phyloP scores from a whole-genome alignment of 2,329 filamentous ascomycete genomes.

The Calonectria pauciramosa region DNA sequence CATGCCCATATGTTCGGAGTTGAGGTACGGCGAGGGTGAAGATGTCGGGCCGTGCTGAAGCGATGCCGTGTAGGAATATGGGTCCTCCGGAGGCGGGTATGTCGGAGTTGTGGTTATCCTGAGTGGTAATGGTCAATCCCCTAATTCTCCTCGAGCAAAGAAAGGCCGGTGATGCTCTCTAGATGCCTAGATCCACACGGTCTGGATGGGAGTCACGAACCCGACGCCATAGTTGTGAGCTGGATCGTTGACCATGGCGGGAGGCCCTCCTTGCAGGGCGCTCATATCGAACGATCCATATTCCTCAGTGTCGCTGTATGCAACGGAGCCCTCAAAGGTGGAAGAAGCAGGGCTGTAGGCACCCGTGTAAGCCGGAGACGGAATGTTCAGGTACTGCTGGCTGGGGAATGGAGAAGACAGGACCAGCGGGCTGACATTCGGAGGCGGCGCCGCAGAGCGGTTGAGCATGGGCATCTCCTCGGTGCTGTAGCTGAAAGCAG shows the following conservation, averaged over 20 bases:
- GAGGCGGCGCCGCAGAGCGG: conserved; percentile 56
- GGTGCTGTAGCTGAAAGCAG: conserved; percentile 74
- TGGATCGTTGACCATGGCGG: conserved; percentile 61
- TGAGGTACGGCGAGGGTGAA: conserved; percentile 61
- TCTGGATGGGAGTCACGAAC: conserved; percentile 75
- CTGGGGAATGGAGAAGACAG: conserved; percentile 68
- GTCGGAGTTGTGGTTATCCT: conserved; percentile 64
- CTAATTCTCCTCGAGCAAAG: conserved; percentile 56
- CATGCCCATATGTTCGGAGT: conserved; percentile 58
- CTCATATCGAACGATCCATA: conserved; percentile 64
- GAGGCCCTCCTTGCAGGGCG: conserved; percentile 59
- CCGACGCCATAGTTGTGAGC: conserved; percentile 61
- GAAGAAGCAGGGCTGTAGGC: conserved; percentile 75
- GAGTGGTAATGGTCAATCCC: conserved; percentile 69
- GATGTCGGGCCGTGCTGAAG: conserved; percentile 39
- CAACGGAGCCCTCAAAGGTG: conserved; percentile 72
- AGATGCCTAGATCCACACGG: conserved; percentile 70
- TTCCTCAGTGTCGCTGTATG: conserved; percentile 74
- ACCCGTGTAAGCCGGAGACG: conserved; percentile 71
- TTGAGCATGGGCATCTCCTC: conserved; percentile 72
- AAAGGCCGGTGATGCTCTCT: conserved; percentile 55
- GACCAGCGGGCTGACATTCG: conserved; percentile 67
- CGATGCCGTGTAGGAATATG: conserved; percentile 52
- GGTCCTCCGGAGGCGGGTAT: conserved; percentile 60
- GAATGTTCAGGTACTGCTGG: conserved; percentile 73